Conservation (phyloP, 2,329 filamentous ascomycete species). For the Aureobasidium sp. region DNA sequence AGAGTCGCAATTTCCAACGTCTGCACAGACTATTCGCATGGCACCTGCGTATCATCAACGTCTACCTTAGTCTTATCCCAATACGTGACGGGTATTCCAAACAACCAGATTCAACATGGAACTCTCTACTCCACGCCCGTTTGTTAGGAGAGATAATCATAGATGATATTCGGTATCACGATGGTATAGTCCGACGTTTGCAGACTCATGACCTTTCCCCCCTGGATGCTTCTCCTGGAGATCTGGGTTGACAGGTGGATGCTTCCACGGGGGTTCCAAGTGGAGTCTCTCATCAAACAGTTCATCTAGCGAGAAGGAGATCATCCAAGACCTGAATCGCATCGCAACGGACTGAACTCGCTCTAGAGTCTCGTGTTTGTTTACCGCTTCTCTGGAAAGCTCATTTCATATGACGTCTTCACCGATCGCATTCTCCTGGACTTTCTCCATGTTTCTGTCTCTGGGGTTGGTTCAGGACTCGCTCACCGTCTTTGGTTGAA, state of each 20-base stretch:
- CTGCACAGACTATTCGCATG: conserved; percentile 9
- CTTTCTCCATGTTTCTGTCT: conserved; percentile 3
- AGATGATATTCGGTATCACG: neutral
- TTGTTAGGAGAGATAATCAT: neutral
- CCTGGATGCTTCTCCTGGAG: conserved; percentile 3
- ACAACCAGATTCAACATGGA: conserved; percentile 7
- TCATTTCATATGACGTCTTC: conserved; percentile 3
- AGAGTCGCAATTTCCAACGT: conserved; percentile 14
- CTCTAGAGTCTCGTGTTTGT: conserved; percentile 1
- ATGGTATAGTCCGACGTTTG: conserved; percentile 8
- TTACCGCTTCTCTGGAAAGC: conserved; percentile 1
- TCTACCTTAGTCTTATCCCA: neutral
- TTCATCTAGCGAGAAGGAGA: neutral
- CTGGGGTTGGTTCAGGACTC: conserved; percentile 1
- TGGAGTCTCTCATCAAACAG: conserved; percentile 5
- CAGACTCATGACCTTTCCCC: neutral
- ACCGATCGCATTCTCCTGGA: neutral
- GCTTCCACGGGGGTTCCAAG: neutral
- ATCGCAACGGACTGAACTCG: neutral
- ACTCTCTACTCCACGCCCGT: neutral
- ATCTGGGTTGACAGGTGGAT: conserved; percentile 12
- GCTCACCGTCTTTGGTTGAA: conserved; percentile 13
- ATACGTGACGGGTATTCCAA: neutral
- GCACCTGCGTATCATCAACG: conserved; percentile 12
- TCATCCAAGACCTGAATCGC: conserved; percentile 8